phyloP scores from a whole-genome alignment of 2,329 filamentous ascomycete species.

The Stagonosporopsis cucurbitacearum region DNA sequence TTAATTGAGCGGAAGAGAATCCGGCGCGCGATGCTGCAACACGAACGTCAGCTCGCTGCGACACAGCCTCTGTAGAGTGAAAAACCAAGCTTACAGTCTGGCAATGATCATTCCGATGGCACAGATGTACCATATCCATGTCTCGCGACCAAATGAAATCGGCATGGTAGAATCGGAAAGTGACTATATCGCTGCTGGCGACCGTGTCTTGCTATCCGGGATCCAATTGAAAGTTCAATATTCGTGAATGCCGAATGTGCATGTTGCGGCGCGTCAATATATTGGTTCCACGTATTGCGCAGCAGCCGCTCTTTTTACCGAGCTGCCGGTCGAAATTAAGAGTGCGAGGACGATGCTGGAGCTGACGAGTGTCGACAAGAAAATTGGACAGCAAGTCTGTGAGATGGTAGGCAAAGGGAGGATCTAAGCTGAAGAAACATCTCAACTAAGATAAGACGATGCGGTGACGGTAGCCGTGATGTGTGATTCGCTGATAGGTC shows the following conservation, averaged over 20 bases:
- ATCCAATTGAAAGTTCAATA: neutral
- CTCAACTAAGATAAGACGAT: conserved; percentile 1
- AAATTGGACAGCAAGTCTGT: neutral
- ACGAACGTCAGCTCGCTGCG: conserved; percentile 8
- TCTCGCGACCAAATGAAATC: conserved; percentile 49
- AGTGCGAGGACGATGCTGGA: neutral
- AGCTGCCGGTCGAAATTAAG: neutral
- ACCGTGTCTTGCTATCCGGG: neutral
- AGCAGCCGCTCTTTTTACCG: neutral
- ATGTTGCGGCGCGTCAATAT: conserved; percentile 10
- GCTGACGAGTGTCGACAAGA: neutral
- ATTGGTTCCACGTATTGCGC: neutral
- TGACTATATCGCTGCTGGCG: neutral
- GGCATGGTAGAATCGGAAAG: conserved; percentile 14
- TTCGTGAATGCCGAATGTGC: neutral
- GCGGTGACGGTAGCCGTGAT: conserved; percentile 14
- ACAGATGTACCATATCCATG: conserved; percentile 56
- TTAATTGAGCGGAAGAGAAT: conserved; percentile 56
- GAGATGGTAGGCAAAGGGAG: neutral
- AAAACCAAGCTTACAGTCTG: conserved; percentile 46
- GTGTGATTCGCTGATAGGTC: conserved; percentile 20
- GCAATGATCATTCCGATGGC: conserved; percentile 50
- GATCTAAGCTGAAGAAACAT: conserved; percentile 3
- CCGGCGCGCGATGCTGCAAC: conserved; percentile 52
- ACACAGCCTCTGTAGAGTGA: conserved; percentile 1